Base-by-base conservation (phyloP, 306 rosid species). In the Leucaena leucocephala region DNA sequence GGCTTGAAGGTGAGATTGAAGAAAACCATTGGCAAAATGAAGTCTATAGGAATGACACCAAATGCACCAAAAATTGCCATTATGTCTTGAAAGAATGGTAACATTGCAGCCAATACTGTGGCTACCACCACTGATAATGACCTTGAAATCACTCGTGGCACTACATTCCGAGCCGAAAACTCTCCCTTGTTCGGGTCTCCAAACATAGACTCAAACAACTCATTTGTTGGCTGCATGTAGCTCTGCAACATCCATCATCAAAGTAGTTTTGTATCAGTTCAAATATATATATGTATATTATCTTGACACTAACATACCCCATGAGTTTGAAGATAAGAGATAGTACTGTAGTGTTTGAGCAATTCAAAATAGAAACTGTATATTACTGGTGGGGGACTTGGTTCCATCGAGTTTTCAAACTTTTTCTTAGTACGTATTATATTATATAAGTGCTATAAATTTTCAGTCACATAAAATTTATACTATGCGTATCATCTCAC, bases 201-300 rank as follows among this genome's bases (percentile, higher is more conserved):
- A 17, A 91, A 94, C 43, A 66, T 72, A 22, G 85, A 58, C 63
- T 94, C 98, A 43, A 92, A 89, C 49, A 87, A 43, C 78, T 92
- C 97, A 64, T 94, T 94, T 12, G 94, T 92, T 43, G 93, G 97
- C 74, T 94, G 97, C 86, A 92, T 76, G 76, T 92, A 94, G 76
- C 89, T 91, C 97, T 92, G 81, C 13, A 67, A 68, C 4, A 59
- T 43, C n/a, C n/a, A 35, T 50, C 77, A 35, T 62, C 76, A 45
- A 44, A 74, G 6, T 33, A 33, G 42, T 33, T 61, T 27, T 61
- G 67, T 34, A 61, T 61, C n/a, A 61, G 67, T 61, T 59, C 66
- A 59, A 27, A 27, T 27, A 27, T 16, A 17, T 17, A 50, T 17
- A 5, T 6, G 12, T 14, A 5, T 3, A 21, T 8, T 21, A n/a